Evolutionary conservation across 345 rosid species (phyloP).

Genomic region (Populus alba): DNA sequence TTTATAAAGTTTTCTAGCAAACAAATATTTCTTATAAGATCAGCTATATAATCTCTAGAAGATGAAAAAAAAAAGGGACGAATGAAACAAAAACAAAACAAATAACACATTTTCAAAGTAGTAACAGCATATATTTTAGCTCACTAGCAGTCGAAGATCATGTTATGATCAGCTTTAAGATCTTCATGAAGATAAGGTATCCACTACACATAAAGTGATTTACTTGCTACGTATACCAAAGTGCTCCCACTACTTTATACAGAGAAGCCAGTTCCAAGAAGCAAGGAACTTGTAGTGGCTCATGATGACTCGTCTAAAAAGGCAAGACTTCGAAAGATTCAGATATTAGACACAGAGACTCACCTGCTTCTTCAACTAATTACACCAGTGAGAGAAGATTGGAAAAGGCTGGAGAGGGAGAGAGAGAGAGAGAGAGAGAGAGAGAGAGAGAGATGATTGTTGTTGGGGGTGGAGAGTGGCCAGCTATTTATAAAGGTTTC

Average conservation of each 20-base stretch:
- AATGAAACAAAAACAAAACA: too few species aligned
- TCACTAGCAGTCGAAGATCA: too few species aligned
- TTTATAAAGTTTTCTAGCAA: too few species aligned
- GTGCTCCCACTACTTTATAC: background rate
- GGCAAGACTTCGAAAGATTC: background rate
- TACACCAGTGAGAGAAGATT: background rate
- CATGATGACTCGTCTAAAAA: background rate
- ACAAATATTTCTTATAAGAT: too few species aligned
- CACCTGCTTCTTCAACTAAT: constrained; percentile 4
- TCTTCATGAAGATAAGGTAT: background rate
- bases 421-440: background rate
- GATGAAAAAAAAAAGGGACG: too few species aligned
- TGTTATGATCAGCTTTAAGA: too few species aligned
- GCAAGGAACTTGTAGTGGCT: background rate
- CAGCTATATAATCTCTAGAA: too few species aligned
- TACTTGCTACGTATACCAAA: background rate
- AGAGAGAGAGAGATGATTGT: background rate
- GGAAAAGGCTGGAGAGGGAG: background rate
- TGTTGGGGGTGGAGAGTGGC: background rate
- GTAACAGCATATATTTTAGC: too few species aligned
- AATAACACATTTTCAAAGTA: too few species aligned
- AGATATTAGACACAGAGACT: background rate
- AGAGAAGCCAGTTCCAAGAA: background rate
- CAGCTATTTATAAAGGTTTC: background rate
- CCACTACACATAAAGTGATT: background rate